A percentile compares a stretch with the other conserved stretches of the same genome.
Conservation (phyloP, 2,329 filamentous ascomycete species). For the Hawksworthiomyces lignivorus region DNA sequence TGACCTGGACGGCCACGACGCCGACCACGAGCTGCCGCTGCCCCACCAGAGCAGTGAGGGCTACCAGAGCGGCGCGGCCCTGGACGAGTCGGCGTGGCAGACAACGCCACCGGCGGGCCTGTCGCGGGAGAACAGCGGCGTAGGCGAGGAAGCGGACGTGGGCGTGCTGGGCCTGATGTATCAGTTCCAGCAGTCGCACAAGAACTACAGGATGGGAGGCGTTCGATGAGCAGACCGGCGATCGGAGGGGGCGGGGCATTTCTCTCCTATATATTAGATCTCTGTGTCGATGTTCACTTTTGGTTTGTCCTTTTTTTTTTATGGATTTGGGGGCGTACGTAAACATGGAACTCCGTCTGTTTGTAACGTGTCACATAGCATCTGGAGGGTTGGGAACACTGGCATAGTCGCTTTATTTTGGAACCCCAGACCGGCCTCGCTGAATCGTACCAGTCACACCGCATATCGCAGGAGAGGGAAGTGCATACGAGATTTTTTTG, state of each 20-base stretch:
- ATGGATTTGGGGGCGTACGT: too few species aligned
- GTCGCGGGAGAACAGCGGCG: constrained; percentile 44
- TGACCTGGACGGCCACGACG: constrained; percentile 22
- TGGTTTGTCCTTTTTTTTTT: too few species aligned
- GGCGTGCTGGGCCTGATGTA: constrained; percentile 52
- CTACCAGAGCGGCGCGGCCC: constrained; percentile 41
- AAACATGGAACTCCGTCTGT: too few species aligned
- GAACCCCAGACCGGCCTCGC: too few species aligned
- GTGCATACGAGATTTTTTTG: too few species aligned
- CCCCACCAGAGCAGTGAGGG: constrained; percentile 36
- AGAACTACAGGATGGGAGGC: constrained; percentile 32
- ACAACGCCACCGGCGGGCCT: constrained; percentile 44
- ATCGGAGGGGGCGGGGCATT: too few species aligned
- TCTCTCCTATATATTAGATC: too few species aligned
- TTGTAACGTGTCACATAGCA: too few species aligned
- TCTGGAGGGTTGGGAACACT: too few species aligned
- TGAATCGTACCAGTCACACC: too few species aligned
- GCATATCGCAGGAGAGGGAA: too few species aligned
- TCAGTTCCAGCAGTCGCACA: constrained; percentile 50
- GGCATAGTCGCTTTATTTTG: too few species aligned
- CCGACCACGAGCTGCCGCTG: constrained; percentile 46
- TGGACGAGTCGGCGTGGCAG: constrained; percentile 55
- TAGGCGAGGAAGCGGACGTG: constrained; percentile 38
- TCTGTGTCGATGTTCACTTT: not conserved
- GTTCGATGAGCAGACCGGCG: not conserved